Base-by-base conservation (phyloP, 2,329 filamentous ascomycete species). In the Thelonectria rubi region DNA sequence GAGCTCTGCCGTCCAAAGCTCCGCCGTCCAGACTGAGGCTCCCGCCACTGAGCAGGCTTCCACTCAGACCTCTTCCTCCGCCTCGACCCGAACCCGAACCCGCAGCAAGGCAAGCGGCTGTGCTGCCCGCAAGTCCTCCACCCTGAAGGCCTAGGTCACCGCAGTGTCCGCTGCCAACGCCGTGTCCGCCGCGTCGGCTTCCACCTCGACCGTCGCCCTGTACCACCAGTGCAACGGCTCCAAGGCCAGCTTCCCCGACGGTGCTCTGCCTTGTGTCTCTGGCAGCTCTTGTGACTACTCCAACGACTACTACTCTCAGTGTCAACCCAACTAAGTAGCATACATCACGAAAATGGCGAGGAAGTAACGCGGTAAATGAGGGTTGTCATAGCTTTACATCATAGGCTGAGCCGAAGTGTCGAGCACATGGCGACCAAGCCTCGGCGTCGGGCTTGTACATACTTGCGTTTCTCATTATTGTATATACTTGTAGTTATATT, bases 291-390 rank as follows among this genome's bases (percentile, higher is more conserved):
- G 69, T 57, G 62, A 69, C 49, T 67, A 63, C 65, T 50, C 53
- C 40, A 71, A 70, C 58, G 67, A 70, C 49, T 71, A 57, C 46
- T 71, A 71, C 65, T 69, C 67, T 5, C 69, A 71, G 63, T 71
- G 69, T 18, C 2, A 64, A 10, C 68, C 69, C 50, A 69, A 68
- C 64, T 69, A 67, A 59, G 64, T 51, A 48, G 55, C 63, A 34
- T 48, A 49, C 50, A 42, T 34, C 10, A 11, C 34, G 34, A 40
- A 21, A 21, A 42, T 17, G 24, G 20, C 11, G 24, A 32, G 20
- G 14, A 45, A 32, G 45, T 21, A 45, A 45, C 37, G 50, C 17
- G 21, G 32, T 21, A 59, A 11, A 26, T 52, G 48, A 53, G 50
- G 58, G 49, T n/a, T 17, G 30, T 48, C 47, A 46, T 55, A 15